A percentile compares a stretch with the other conserved stretches of the same genome.
Conservation (phyloP, 495 filamentous ascomycete genomes). For the Podospora fimiseda region DNA sequence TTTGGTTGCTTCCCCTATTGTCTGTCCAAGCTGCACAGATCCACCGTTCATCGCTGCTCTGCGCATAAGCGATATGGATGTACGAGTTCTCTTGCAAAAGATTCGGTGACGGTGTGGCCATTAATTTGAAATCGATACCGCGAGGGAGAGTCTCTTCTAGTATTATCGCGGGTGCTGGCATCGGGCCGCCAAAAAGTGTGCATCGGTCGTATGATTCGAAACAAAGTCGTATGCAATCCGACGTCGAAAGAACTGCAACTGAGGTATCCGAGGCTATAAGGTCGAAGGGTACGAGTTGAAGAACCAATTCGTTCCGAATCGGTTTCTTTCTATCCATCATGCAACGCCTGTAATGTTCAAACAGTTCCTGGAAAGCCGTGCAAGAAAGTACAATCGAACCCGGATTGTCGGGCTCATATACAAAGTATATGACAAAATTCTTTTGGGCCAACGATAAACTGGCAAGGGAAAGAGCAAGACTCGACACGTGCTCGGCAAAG, state of each 20-base stretch:
- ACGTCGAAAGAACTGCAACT: slow-evolving; percentile 60
- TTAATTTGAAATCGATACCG: slow-evolving; percentile 72
- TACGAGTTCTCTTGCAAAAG: slow-evolving; percentile 76
- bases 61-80: slow-evolving; percentile 81
- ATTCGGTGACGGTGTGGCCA: slow-evolving; percentile 57
- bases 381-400: slow-evolving; percentile 69
- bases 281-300: slow-evolving; percentile 75
- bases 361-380: slow-evolving; percentile 68
- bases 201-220: slow-evolving; percentile 87
- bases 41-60: slow-evolving; percentile 80
- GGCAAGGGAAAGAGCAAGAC: slow-evolving; percentile 31
- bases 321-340: slow-evolving; percentile 46
- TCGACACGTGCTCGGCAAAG: slow-evolving; percentile 24
- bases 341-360: slow-evolving; percentile 57
- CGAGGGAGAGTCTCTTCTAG: slow-evolving; percentile 68
- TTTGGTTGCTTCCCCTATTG: slow-evolving; percentile 68
- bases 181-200: slow-evolving; percentile 45
- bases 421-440: slow-evolving; percentile 79
- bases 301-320: slow-evolving; percentile 59
- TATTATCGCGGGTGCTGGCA: slow-evolving; percentile 64
- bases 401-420: slow-evolving; percentile 65
- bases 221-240: slow-evolving; percentile 61
- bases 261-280: slow-evolving; percentile 60
- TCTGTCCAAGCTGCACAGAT: slow-evolving; percentile 90
- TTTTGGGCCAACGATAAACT: slow-evolving; percentile 29